Percentiles rank a stretch among this genome's conserved stretches.
phyloP scores from a whole-genome alignment of 2,329 filamentous ascomycete species.

The Clonostachys byssicola region DNA sequence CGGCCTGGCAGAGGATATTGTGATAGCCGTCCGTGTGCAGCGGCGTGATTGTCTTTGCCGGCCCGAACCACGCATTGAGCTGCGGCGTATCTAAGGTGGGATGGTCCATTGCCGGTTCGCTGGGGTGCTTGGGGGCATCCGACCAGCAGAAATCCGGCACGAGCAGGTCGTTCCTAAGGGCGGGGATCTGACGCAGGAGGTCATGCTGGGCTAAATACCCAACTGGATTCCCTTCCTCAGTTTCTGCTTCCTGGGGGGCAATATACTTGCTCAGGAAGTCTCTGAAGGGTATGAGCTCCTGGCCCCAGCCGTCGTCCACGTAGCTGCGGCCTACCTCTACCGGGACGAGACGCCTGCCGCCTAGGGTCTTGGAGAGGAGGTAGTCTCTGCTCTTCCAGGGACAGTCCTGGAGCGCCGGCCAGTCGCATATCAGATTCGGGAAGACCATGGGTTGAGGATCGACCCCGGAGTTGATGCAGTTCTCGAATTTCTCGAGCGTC shows the following conservation, averaged over 20 bases:
- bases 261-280: constrained; percentile 67
- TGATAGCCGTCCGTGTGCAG: constrained; percentile 93
- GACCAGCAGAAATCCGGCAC: constrained; percentile 85
- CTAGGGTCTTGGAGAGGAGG: constrained; percentile 69
- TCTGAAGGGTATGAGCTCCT: constrained; percentile 71
- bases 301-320: constrained; percentile 79
- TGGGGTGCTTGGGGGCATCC: constrained; percentile 53
- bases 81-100: constrained; percentile 53
- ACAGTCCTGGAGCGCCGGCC: constrained; percentile 69
- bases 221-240: constrained; percentile 9
- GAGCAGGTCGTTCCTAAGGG: constrained; percentile 68
- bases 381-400: constrained; percentile 75
- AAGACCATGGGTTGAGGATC: constrained; percentile 63
- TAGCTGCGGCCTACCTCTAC: constrained; percentile 86
- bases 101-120: constrained; percentile 24
- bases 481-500: constrained; percentile 56
- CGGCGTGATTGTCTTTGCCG: constrained; percentile 81
- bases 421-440: constrained; percentile 54
- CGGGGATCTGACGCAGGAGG: constrained; percentile 77
- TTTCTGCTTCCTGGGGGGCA: constrained; percentile 14
- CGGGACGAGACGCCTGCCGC: constrained; percentile 75
- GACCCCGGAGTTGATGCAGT: constrained; percentile 48
- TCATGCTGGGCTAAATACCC: constrained; percentile 93
- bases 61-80: constrained; percentile 92
- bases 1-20: constrained; percentile 85